Evolutionary conservation across 352 stramenopile species (phyloP).

Genomic region (Globisporangium solare): DNA sequence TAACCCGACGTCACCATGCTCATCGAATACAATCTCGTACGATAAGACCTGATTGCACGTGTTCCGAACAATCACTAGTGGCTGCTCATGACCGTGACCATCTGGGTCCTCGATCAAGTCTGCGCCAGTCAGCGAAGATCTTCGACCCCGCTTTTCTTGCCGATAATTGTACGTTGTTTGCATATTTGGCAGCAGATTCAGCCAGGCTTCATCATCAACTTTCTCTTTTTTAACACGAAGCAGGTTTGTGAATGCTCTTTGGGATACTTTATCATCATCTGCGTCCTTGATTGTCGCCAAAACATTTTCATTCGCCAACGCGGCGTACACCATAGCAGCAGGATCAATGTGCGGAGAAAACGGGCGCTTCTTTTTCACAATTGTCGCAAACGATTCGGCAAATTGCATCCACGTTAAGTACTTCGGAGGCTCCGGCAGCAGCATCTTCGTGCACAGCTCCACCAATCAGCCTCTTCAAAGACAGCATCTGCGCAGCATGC

Average conservation of each 20-base stretch:
- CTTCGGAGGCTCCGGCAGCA: slow-evolving; percentile 13
- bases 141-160: slow-evolving; percentile 10
- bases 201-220: slow-evolving; percentile 46
- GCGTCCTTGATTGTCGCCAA: slow-evolving; percentile 31
- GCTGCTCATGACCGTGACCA: slow-evolving; percentile 21
- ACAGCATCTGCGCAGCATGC: slow-evolving; percentile 24
- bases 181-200: slow-evolving; percentile 39
- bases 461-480: slow-evolving; percentile 20
- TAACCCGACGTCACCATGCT: slow-evolving; percentile 35
- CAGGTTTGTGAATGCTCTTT: slow-evolving; percentile 43
- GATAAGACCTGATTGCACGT: slow-evolving; percentile 60
- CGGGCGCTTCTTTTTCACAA: slow-evolving; percentile 27
- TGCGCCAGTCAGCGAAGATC: slow-evolving; percentile 15
- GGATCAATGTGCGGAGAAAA: slow-evolving; percentile 27
- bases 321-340: slow-evolving; percentile 34
- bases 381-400: slow-evolving; percentile 23
- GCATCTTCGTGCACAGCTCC: slow-evolving; percentile 29
- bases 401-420: slow-evolving; percentile 50
- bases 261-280: slow-evolving; percentile 29
- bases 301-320: slow-evolving; percentile 46
- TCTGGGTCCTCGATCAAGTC: slow-evolving; percentile 5
- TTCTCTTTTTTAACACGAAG: slow-evolving; percentile 32
- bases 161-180: slow-evolving; percentile 41
- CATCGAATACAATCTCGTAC: slow-evolving; percentile 55
- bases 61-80: slow-evolving; percentile 47